Conservation (phyloP, 257 asterid species). For the Ligustrum vulgare region DNA sequence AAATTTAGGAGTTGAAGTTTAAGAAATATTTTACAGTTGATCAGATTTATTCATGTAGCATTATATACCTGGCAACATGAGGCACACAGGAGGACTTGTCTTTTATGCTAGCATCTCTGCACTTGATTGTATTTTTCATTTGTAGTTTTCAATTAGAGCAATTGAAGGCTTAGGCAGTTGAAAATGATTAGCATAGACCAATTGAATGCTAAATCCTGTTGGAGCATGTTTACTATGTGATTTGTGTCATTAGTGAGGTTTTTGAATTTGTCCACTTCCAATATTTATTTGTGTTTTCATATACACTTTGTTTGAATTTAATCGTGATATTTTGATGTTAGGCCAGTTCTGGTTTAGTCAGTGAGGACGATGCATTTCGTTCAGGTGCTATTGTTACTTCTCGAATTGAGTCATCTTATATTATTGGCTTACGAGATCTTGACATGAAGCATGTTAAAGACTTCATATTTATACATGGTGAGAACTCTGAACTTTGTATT, state of each 20-base stretch:
- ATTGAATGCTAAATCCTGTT: not conserved
- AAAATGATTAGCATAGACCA: constrained; percentile 2
- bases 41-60: not conserved
- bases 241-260: constrained; percentile 23
- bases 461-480: constrained; percentile 82
- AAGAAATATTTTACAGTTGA: not conserved
- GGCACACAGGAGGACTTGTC: not conserved
- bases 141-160: not conserved
- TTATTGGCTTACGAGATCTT: constrained; percentile 74
- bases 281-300: constrained; percentile 21
- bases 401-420: constrained; percentile 85
- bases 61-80: not conserved
- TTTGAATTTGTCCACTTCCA: constrained; percentile 20
- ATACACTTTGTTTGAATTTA: constrained; percentile 16
- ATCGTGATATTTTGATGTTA: constrained; percentile 44
- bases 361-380: constrained; percentile 63
- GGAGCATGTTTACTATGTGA: constrained; percentile 19
- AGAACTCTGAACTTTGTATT: constrained; percentile 38
- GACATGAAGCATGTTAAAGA: constrained; percentile 94
- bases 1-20: not conserved
- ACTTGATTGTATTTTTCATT: not conserved
- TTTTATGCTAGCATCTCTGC: not conserved
- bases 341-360: constrained; percentile 86
- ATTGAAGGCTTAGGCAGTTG: constrained; percentile 21
- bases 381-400: constrained; percentile 69